Conservation (phyloP, 441 rosid species). For the Monsonia emarginata region DNA sequence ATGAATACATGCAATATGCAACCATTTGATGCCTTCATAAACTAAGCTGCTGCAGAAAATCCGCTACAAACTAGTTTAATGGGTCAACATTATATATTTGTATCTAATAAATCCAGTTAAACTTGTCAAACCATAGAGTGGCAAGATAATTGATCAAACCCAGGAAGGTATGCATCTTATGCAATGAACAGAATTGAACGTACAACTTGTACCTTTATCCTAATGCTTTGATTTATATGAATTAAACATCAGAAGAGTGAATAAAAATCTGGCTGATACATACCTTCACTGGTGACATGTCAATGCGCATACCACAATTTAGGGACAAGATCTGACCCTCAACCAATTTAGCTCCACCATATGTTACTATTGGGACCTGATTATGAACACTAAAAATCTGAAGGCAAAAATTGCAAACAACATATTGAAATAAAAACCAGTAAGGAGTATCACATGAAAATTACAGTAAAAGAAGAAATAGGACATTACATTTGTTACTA, state of each 20-base stretch:
- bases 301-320: constrained; percentile 77
- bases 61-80: not conserved
- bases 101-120: not conserved
- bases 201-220: not conserved
- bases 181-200: not conserved
- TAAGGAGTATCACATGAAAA: constrained; percentile 3
- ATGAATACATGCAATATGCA: not conserved
- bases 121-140: not conserved
- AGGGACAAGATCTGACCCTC: constrained; percentile 94
- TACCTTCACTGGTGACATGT: constrained; percentile 86
- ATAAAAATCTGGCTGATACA: constrained; percentile 8
- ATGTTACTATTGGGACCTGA: constrained; percentile 86
- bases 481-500: constrained; percentile 66
- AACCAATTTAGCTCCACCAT: constrained; percentile 94
- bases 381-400: constrained; percentile 10
- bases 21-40: constrained; percentile 6
- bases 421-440: not conserved
- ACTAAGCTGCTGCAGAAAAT: not conserved
- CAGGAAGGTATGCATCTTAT: not conserved
- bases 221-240: constrained; percentile 5
- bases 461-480: constrained; percentile 11
- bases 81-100: not conserved
- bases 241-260: not conserved
- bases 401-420: not conserved
- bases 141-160: not conserved